Percentiles rank a stretch among this genome's conserved stretches.
These are phyloP conservation scores for Silene vulgaris DNA, from an alignment of 179 eudicot genomes.

Conservation along the genomic window DNA sequence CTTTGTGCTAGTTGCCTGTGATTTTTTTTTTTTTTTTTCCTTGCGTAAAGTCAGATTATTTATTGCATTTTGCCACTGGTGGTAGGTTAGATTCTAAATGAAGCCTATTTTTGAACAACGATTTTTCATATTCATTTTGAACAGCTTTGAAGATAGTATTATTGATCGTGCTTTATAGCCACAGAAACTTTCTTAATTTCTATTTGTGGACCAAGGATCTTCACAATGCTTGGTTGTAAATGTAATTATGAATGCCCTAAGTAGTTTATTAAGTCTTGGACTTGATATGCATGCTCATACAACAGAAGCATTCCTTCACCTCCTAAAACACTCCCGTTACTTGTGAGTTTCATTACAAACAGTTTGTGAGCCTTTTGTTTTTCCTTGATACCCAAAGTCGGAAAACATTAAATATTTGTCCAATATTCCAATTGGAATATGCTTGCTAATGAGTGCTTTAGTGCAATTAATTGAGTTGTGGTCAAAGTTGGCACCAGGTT, in stretches of 20 bases:
- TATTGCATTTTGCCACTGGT: too few relatives aligned
- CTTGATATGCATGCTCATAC: not conserved
- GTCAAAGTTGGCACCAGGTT: not conserved
- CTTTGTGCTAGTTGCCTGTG: conserved; percentile 1
- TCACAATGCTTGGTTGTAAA: not conserved
- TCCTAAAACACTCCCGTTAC: not conserved
- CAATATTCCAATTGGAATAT: not conserved
- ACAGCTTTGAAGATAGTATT: not conserved
- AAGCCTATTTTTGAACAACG: not conserved
- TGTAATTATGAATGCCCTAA: not conserved
- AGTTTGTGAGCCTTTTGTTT: not conserved
- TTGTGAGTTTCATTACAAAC: not conserved
- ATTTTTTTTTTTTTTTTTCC: not conserved
- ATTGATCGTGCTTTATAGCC: not conserved
- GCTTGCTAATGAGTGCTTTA: not conserved
- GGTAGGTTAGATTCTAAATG: conserved; percentile 4
- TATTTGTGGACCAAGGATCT: not conserved
- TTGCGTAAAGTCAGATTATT: not conserved
- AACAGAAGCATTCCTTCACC: not conserved
- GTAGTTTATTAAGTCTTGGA: not conserved
- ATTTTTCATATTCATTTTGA: not conserved
- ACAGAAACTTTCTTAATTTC: not conserved
- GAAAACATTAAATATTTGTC: not conserved
- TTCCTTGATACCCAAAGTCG: not conserved
- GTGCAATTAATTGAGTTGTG: not conserved